phyloP scores from a whole-genome alignment of 352 stramenopile genomes.

The Globisporangium nagaii region DNA sequence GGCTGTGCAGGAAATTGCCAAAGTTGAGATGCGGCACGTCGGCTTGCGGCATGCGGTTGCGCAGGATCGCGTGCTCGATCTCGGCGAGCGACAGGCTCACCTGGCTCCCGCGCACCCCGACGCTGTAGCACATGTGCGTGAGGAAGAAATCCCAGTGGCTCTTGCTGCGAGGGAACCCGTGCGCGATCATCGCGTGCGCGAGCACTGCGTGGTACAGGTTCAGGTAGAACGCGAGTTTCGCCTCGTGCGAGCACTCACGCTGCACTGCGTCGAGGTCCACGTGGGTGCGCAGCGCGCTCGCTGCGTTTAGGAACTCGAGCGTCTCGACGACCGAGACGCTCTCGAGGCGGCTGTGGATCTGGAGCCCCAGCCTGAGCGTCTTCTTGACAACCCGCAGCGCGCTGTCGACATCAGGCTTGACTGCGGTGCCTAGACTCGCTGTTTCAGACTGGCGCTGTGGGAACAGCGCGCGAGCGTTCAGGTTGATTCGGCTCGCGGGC shows the following conservation, averaged over 20 bases:
- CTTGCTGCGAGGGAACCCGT: constrained; percentile 53
- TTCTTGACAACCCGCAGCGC: constrained; percentile 25
- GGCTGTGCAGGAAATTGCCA: constrained; percentile 1
- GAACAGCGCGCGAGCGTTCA: constrained; percentile 67
- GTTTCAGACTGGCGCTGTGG: constrained; percentile 10
- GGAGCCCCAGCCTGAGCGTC: constrained; percentile 20
- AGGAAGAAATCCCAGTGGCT: constrained; percentile 56
- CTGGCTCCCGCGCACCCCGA: constrained; percentile 27
- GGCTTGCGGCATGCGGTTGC: constrained; percentile 40
- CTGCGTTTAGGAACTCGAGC: constrained; percentile 65
- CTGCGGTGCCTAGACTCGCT: neutral
- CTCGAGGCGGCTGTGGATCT: constrained; percentile 25
- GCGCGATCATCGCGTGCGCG: constrained; percentile 67
- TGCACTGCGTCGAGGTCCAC: constrained; percentile 50
- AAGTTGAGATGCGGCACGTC: constrained; percentile 39
- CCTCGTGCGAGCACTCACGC: constrained; percentile 41
- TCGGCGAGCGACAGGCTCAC: constrained; percentile 65
- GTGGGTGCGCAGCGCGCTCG: constrained; percentile 43
- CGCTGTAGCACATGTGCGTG: constrained; percentile 52
- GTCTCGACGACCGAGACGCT: constrained; percentile 40
- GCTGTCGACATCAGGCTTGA: neutral
- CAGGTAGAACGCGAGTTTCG: constrained; percentile 68
- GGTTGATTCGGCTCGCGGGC: constrained; percentile 41
- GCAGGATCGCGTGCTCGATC: constrained; percentile 71
- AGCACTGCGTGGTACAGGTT: constrained; percentile 79